Evolutionary conservation across 2,329 filamentous ascomycete genomes (phyloP).

Genomic region (Aspergillus pseudoterreus): DNA sequence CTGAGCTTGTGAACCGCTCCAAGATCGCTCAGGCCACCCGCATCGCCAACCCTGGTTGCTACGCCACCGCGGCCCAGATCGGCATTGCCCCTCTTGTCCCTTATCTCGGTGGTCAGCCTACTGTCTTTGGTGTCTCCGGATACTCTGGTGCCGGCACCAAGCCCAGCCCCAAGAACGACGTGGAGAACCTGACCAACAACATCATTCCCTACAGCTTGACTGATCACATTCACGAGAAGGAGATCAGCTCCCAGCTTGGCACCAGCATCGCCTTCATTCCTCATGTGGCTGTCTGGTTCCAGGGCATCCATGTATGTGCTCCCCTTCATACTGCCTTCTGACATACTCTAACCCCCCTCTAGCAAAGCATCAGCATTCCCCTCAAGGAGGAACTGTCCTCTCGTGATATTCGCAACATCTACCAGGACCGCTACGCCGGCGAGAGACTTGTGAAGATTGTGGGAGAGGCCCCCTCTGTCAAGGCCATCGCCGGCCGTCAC

Average conservation of each 20-base stretch:
- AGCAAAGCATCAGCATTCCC: slow-evolving; percentile 85
- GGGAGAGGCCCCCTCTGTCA: slow-evolving; percentile 82
- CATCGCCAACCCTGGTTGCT: slow-evolving; percentile 92
- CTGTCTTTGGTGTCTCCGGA: slow-evolving; percentile 84
- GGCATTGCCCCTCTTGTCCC: slow-evolving; percentile 79
- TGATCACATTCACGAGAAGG: slow-evolving; percentile 90
- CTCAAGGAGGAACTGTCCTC: slow-evolving; percentile 82
- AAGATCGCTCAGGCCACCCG: slow-evolving; percentile 73
- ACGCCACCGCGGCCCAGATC: slow-evolving; percentile 87
- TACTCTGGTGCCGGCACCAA: slow-evolving; percentile 96
- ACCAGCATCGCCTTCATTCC: slow-evolving; percentile 78
- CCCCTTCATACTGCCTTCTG: slow-evolving; percentile 4
- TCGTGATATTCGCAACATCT: slow-evolving; percentile 87
- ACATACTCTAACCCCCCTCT: slow-evolving; percentile 7
- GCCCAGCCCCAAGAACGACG: slow-evolving; percentile 89
- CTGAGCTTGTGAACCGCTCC: slow-evolving; percentile 74
- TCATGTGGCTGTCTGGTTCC: slow-evolving; percentile 95
- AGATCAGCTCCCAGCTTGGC: slow-evolving; percentile 77
- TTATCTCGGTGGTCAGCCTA: slow-evolving; percentile 73
- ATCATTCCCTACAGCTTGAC: slow-evolving; percentile 87
- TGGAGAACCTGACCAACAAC: slow-evolving; percentile 77
- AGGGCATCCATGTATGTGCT: slow-evolving; percentile 69
- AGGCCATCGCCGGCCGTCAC: slow-evolving; percentile 78
- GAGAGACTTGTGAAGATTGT: slow-evolving; percentile 93
- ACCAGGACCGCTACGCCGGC: slow-evolving; percentile 92